Evolutionary conservation across 2,329 filamentous ascomycete species (phyloP), one percentile per base, ranked within the genome.

Genomic region (Apiospora sp.): DNA sequence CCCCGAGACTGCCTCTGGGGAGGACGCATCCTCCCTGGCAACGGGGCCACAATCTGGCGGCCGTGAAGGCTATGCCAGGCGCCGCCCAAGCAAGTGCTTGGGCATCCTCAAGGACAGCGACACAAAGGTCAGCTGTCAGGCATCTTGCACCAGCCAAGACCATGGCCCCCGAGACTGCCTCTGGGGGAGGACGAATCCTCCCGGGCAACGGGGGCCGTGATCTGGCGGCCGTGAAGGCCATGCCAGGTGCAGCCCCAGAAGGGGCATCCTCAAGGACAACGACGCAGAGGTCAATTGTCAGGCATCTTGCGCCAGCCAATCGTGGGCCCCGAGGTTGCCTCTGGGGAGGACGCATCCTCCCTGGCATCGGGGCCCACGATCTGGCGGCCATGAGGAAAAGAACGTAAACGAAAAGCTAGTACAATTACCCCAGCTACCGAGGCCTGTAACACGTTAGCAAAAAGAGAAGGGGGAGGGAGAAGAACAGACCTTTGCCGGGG

Each of bases 341-440:
- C 51, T 37, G 54, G 54, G 54, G 30, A 34, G 54, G 54, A 61
- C 27, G 54, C 16, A 61, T 61, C 54, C 27, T 34, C 54, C 30
- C 27, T 34, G 27, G 14, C 27, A 61, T 34, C 54, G 54, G 54
- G 54, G 30, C 8, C 54, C 54, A 61, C 16, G 54, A 37, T 61
- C 30, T 51, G 30, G 30, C 30, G 54, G 54, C 8, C 54, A n/a
- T 61, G 54, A 10, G 30, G 30, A 13, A 34, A n/a, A 19, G 37
- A 58, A 12, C 24, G 27, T 16, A 16, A 16, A 30, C 24, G 54
- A 22, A 37, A 64, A 64, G 58, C 58, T 22, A 41, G 34, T 64
- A 64, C 58, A 64, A 64, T 41, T 64, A 41, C 58, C 58, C 58
- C 58, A 22, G 58, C 58, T 37, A 19, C 22, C 10, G 30, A n/a